Percentiles rank a stretch among this genome's conserved stretches.
These are phyloP conservation scores for Zizania palustris DNA, from an alignment of 202 grass and related monocot species.

Conservation along the genomic window DNA sequence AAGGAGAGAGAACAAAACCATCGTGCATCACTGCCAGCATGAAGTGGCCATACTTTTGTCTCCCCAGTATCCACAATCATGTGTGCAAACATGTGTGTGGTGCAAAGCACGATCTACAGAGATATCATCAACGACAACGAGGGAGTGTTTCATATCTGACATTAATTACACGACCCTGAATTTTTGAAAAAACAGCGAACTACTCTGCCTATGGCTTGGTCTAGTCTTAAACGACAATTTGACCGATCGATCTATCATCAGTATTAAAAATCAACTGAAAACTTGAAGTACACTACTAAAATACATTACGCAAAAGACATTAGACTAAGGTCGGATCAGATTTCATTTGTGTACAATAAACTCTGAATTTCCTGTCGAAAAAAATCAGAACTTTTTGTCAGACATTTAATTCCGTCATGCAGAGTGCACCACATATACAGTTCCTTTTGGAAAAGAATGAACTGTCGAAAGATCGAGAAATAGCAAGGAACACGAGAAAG, in stretches of 20 bases:
- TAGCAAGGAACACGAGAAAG: not conserved
- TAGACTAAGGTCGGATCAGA: too few species aligned
- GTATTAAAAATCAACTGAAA: not conserved
- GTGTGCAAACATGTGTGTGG: too few species aligned
- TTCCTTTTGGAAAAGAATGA: not conserved
- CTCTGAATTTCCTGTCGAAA: not conserved
- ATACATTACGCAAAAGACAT: not conserved
- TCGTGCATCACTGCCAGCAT: slow-evolving; percentile 8
- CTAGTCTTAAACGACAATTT: not conserved
- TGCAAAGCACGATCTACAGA: not conserved
- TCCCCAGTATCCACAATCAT: not conserved
- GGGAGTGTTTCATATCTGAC: slow-evolving; percentile 4
- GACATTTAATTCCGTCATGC: slow-evolving; percentile 15
- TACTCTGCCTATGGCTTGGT: not conserved
- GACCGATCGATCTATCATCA: not conserved
- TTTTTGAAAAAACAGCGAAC: not conserved
- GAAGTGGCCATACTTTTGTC: not conserved
- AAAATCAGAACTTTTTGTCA: not conserved
- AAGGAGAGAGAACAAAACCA: slow-evolving; percentile 22
- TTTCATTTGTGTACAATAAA: not conserved
- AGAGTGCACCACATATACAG: not conserved
- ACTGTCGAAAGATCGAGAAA: not conserved
- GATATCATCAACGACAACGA: not conserved
- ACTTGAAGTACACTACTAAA: not conserved
- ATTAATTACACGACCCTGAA: not conserved